These are phyloP conservation scores for Geranium incanum DNA, from an alignment of 441 rosid genomes.

Conservation along the genomic window DNA sequence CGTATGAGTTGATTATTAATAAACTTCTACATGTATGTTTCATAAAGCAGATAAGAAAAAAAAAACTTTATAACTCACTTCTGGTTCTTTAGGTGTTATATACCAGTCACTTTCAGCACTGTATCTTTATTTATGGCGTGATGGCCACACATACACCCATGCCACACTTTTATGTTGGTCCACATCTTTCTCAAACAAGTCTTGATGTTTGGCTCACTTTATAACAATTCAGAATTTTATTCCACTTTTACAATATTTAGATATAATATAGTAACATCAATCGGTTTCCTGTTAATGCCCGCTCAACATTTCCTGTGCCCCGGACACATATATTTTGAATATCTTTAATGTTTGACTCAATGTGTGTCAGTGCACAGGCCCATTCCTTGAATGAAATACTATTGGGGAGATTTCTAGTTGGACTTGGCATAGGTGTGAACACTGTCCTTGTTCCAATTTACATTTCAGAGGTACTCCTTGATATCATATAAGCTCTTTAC, in stretches of 20 bases:
- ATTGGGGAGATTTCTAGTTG: conserved; percentile 71
- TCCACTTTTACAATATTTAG: not conserved
- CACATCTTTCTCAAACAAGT: not conserved
- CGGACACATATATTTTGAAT: not conserved
- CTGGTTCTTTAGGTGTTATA: conserved; percentile 1
- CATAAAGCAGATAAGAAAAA: conserved; percentile 1
- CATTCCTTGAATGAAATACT: conserved; percentile 63
- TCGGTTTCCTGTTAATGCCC: not conserved
- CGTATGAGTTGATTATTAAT: not conserved
- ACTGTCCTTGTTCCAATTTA: conserved; percentile 71
- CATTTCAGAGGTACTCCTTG: conserved; percentile 53
- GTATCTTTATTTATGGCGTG: not conserved
- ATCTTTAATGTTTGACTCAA: not conserved
- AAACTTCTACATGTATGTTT: not conserved
- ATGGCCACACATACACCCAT: not conserved
- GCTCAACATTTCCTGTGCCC: not conserved
- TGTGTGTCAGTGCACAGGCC: conserved; percentile 62
- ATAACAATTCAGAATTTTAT: not conserved
- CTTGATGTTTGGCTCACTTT: conserved; percentile 15
- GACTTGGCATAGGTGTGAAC: conserved; percentile 72
- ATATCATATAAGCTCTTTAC: conserved; percentile 5
- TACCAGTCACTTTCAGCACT: not conserved
- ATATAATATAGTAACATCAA: not conserved
- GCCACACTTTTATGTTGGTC: not conserved
- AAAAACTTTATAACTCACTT: not conserved